Base-by-base conservation (phyloP, 169 alveolate species). In the Plasmodium fragile region DNA sequence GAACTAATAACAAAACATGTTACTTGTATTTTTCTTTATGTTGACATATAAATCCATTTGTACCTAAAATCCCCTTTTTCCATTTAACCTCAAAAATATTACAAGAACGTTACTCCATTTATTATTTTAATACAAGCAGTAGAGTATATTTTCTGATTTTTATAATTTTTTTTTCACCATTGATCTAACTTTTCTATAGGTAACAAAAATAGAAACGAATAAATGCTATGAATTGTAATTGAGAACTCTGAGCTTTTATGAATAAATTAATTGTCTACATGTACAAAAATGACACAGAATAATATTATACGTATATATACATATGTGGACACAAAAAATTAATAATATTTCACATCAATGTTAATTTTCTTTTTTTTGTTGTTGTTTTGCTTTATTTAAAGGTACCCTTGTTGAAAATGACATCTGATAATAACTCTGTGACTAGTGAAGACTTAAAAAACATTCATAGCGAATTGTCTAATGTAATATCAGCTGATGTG, bases 401-500 rank as follows among this genome's bases (percentile, higher is more conserved):
- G 75, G 39, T 78, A 78, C 30, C 49, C 83, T 34, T 22, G 32
- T 78, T 36, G 70, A 78, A 78, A 78, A 78, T 78, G 83, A 41
- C 72, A 22, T 18, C 39, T 28, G 18, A 41, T 30, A 32, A 4
- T 30, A 78, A 30, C 43, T n/a, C 71, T n/a, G 4, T 78, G 72
- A 41, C 55, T 36, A 0, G 41, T 41, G 69, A 41, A 39, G 69
- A 18, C 69, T 16, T 41, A 78, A 32, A 28, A 6, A 41, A 22
- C 49, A 22, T 78, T 18, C 41, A 32, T 41, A 16, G 43, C 55
- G 70, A 43, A 78, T 36, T 78, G 18, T 11, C 49, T 78, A 78
- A 41, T 78, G 22, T 43, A 43, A 6, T 30, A 78, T 78, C 72
- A 78, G n/a, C 49, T 78, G 43, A 78, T 41, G 39, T 18, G 28